These are phyloP conservation scores for Podospora fimiseda DNA, from an alignment of 495 filamentous ascomycete species.

Conservation along the genomic window DNA sequence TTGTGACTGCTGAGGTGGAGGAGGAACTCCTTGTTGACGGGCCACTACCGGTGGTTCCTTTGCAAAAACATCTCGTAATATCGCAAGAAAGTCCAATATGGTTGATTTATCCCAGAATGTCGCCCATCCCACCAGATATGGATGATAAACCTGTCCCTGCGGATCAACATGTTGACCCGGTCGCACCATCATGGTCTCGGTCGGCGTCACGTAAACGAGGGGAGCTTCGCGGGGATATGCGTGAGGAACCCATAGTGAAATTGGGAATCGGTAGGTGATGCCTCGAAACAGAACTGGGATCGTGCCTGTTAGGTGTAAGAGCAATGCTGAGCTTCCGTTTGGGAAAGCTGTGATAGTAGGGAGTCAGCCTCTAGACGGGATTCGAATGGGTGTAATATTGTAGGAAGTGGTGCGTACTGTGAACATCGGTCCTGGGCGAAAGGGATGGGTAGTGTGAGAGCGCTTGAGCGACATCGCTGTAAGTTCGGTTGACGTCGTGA, in stretches of 20 bases:
- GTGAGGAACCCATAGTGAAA: slow-evolving; percentile 93
- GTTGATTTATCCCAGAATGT: slow-evolving; percentile 86
- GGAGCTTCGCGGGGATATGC: slow-evolving; percentile 82
- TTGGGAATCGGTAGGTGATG: slow-evolving; percentile 81
- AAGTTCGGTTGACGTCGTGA: slow-evolving; percentile 82
- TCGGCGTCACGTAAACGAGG: slow-evolving; percentile 80
- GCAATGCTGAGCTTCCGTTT: slow-evolving; percentile 77
- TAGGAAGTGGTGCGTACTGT: slow-evolving; percentile 56
- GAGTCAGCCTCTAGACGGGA: not conserved
- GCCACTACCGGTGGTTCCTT: slow-evolving; percentile 89
- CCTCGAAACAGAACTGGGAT: slow-evolving; percentile 85
- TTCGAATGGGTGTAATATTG: not conserved
- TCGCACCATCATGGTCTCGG: slow-evolving; percentile 80
- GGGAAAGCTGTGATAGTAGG: slow-evolving; percentile 64
- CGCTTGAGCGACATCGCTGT: slow-evolving; percentile 79
- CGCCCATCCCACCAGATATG: slow-evolving; percentile 84
- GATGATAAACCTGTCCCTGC: slow-evolving; percentile 93
- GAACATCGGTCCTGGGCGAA: slow-evolving; percentile 88
- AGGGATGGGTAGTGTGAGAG: slow-evolving; percentile 79
- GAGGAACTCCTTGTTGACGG: slow-evolving; percentile 50
- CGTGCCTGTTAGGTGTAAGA: slow-evolving; percentile 80
- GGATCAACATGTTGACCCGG: slow-evolving; percentile 91
- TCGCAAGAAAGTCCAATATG: slow-evolving; percentile 70
- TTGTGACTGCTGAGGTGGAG: slow-evolving; percentile 30
- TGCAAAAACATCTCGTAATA: slow-evolving; percentile 81